phyloP scores from a whole-genome alignment of 2,329 filamentous ascomycete species.

The Aureobasidium sp. region DNA sequence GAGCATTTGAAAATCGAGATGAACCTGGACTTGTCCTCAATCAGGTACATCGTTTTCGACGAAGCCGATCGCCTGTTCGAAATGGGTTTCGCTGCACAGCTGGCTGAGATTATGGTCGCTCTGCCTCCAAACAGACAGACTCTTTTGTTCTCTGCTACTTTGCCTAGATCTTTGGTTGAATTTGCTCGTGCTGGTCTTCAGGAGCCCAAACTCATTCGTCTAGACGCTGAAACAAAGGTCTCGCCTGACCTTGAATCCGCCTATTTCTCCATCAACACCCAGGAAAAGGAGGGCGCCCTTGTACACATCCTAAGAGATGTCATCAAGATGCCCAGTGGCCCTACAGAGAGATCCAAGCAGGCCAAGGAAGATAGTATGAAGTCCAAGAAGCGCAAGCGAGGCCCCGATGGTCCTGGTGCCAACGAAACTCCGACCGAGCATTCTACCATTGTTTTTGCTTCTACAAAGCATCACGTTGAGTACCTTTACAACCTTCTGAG shows the following conservation, averaged over 20 bases:
- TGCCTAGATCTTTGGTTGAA: slow-evolving; percentile 89
- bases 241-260: slow-evolving; percentile 92
- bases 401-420: slow-evolving; percentile 38
- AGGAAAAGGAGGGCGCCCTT: slow-evolving; percentile 87
- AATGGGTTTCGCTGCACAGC: slow-evolving; percentile 92
- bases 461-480: slow-evolving; percentile 96
- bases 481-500: slow-evolving; percentile 78
- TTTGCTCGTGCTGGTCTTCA: slow-evolving; percentile 90
- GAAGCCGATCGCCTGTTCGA: slow-evolving; percentile 96
- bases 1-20: slow-evolving; percentile 96
- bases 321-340: slow-evolving; percentile 76
- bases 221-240: slow-evolving; percentile 92
- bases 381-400: slow-evolving; percentile 65
- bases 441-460: slow-evolving; percentile 89
- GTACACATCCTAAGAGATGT: slow-evolving; percentile 83
- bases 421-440: slow-evolving; percentile 72
- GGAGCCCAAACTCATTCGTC: slow-evolving; percentile 78
- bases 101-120: slow-evolving; percentile 86
- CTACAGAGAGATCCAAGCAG: slow-evolving; percentile 44
- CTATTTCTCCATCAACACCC: slow-evolving; percentile 87
- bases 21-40: slow-evolving; percentile 79
- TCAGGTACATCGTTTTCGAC: slow-evolving; percentile 93
- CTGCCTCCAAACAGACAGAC: slow-evolving; percentile 81
- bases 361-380: slow-evolving; percentile 38
- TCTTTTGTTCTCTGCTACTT: slow-evolving; percentile 85